A percentile compares a stretch with the other conserved stretches of the same genome.
Evolutionary conservation across 2,329 filamentous ascomycete genomes (phyloP).

Genomic region (Harringtonia aguacate): DNA sequence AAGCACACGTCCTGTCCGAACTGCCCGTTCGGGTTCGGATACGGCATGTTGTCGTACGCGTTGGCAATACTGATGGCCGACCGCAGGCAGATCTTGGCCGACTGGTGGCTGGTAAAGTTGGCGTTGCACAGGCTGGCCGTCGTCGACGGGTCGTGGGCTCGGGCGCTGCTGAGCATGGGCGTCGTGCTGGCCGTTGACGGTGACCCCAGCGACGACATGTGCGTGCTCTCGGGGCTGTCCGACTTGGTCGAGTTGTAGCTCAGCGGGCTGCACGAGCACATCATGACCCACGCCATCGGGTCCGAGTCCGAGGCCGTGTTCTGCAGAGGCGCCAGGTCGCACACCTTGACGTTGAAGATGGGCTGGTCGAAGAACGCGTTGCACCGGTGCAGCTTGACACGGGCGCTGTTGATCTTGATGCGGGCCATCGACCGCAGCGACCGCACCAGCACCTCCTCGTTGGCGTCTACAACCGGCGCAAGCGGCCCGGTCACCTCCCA

Average conservation of each 20-base stretch:
- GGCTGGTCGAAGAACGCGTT: conserved; percentile 39
- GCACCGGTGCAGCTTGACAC: conserved; percentile 41
- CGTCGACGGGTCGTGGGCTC: neutral
- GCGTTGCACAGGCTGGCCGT: neutral
- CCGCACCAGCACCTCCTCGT: conserved; percentile 29
- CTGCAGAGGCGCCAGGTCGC: conserved; percentile 29
- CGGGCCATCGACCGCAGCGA: conserved; percentile 34
- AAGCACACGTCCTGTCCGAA: conserved; percentile 20
- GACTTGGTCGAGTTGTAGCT: conserved; percentile 7
- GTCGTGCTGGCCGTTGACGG: conserved; percentile 1
- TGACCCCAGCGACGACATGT: conserved; percentile 4
- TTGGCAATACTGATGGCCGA: conserved; percentile 36
- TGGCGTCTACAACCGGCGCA: conserved; percentile 23
- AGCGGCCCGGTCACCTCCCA: conserved; percentile 22
- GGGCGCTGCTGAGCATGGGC: neutral
- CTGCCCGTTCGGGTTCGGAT: conserved; percentile 29
- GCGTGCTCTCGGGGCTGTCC: conserved; percentile 15
- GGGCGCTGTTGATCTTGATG: conserved; percentile 40
- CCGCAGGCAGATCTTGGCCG: conserved; percentile 36
- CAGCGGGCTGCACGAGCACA: conserved; percentile 22
- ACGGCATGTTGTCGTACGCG: conserved; percentile 33
- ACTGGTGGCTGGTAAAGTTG: conserved; percentile 31
- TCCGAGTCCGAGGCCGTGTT: conserved; percentile 17
- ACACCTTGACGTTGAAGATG: conserved; percentile 36
- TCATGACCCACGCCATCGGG: conserved; percentile 19